Conservation (phyloP, 106 monocot species). For the Dendrobium catenatum region DNA sequence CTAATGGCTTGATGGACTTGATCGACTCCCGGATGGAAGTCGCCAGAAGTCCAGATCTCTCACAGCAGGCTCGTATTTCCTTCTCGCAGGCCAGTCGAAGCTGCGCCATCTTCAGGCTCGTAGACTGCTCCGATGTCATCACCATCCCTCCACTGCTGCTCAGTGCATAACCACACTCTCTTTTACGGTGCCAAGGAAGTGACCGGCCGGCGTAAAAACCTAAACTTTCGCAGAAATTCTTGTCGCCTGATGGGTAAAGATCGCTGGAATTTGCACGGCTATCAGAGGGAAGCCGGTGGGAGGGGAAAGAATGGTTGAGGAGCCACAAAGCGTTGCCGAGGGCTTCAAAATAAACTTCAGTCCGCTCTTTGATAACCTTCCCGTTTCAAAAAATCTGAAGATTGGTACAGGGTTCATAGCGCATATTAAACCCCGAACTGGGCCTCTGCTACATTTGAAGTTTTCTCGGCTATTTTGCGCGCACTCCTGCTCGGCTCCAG, state of each 20-base stretch:
- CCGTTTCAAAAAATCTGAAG: background rate
- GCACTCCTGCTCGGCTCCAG: too few relatives aligned
- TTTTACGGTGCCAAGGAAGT: background rate
- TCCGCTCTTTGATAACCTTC: background rate
- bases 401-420: background rate
- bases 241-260: background rate
- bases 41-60: slow-evolving; percentile 15
- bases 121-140: slow-evolving; percentile 11
- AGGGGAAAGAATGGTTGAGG: background rate
- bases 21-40: slow-evolving; percentile 30
- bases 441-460: too few relatives aligned
- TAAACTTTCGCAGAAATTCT: background rate
- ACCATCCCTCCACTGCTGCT: background rate
- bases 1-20: slow-evolving; percentile 21
- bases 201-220: background rate
- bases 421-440: too few relatives aligned
- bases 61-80: slow-evolving; percentile 18
- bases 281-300: background rate
- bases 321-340: background rate
- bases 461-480: too few relatives aligned
- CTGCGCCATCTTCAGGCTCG: slow-evolving; percentile 21
- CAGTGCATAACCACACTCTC: background rate
- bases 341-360: background rate
- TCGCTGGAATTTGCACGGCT: background rate
- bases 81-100: slow-evolving; percentile 28